Evolutionary conservation across 2,329 filamentous ascomycete species (phyloP), one percentile per base, ranked within the genome.

Genomic region (Fusarium burgessii): DNA sequence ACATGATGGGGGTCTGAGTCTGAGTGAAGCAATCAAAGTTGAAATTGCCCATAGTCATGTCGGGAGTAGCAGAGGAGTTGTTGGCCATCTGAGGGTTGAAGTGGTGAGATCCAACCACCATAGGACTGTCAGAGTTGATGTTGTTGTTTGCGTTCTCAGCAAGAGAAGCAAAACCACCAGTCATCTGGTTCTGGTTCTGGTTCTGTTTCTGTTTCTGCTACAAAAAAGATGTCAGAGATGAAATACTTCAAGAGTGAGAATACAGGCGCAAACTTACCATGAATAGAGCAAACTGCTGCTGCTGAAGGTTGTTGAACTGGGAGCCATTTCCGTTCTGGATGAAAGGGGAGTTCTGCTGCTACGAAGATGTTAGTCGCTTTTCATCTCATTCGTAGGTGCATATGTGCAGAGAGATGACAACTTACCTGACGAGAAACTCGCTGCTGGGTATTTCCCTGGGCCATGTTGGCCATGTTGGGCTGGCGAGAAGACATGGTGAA

Each of bases 401-500:
- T 20, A 41, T 42, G 20, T 42, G 18, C 35, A 35, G 35, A 20
- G 18, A 15, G 29, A 40, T 20, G 20, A 55, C 29, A 9, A 45
- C 62, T 59, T 49, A 62, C 68, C 50, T 70, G 25, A 12, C 14
- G 12, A 38, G 36, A 3, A 58, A 20, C 25, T 7, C 33, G n/a
- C 40, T 47, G 41, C 17, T 56, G 41, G 18, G 38, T 36, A 40
- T 20, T 18, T 6, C 23, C 17, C 14, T 29, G 42, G 20, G 29
- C 18, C 42, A 32, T 23, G 12, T 18, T 36, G n/a, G 36, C 25
- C 57, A 41, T 36, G 46, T 29, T 46, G n/a, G 23, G 10, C 10
- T 38, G 55, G 25, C 32, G 20, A 40, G 46, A 40, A 29, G 58
- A 68, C 68, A 71, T 68, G 32, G 9, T 60, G 46, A 38, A 33